Percentiles rank a stretch among this genome's conserved stretches.
These are phyloP conservation scores for Trypanosoma congolense DNA, from an alignment of 208 protist species.

Conservation along the genomic window DNA sequence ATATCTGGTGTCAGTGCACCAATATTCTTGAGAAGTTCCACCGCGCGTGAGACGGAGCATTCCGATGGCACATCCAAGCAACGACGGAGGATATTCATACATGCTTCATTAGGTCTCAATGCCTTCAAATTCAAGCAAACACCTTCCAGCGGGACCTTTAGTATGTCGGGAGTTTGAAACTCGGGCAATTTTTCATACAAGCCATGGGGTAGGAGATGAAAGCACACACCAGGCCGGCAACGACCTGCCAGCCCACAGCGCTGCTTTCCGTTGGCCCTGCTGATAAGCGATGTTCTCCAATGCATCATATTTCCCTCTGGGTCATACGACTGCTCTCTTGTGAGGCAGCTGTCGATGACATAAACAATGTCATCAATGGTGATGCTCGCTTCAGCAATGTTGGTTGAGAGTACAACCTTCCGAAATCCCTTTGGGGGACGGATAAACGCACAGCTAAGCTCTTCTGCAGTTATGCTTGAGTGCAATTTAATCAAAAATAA, in stretches of 20 bases:
- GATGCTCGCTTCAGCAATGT: constrained; percentile 96
- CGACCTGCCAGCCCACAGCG: constrained; percentile 90
- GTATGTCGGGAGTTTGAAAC: constrained; percentile 90
- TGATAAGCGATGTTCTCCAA: constrained; percentile 70
- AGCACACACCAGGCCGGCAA: constrained; percentile 77
- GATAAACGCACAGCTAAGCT: constrained; percentile 90
- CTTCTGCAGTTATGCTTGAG: constrained; percentile 79
- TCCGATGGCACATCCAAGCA: constrained; percentile 65
- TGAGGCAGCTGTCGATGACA: constrained; percentile 93
- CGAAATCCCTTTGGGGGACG: constrained; percentile 61
- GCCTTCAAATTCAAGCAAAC: constrained; percentile 88
- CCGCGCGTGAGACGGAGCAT: constrained; percentile 57
- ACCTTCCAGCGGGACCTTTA: constrained; percentile 81
- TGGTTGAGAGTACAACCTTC: constrained; percentile 95
- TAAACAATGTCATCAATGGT: constrained; percentile 95
- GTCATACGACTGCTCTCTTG: constrained; percentile 90
- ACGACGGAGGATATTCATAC: constrained; percentile 65
- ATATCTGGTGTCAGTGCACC: constrained; percentile 71
- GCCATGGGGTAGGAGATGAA: constrained; percentile 66
- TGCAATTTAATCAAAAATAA: constrained; percentile 87
- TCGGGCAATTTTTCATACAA: constrained; percentile 84
- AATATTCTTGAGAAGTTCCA: constrained; percentile 78
- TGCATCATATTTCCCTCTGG: constrained; percentile 62
- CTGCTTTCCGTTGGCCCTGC: constrained; percentile 84
- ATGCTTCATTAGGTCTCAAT: constrained; percentile 72